Conservation (phyloP, 306 rosid genomes). For the Trifolium subterraneum region DNA sequence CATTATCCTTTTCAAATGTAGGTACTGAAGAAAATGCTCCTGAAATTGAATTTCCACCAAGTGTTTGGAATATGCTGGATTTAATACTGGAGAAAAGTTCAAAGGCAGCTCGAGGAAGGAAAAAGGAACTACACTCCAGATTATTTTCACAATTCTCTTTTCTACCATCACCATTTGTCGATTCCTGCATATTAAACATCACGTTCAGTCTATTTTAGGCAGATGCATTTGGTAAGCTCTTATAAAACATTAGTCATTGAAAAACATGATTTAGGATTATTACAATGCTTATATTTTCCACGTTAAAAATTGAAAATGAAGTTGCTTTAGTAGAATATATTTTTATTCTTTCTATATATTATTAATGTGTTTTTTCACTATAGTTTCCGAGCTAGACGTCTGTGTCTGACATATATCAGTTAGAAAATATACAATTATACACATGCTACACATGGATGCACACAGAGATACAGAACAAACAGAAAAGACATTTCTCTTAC, state of each 20-base stretch:
- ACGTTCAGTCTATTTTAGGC: slow-evolving; percentile 32
- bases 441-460: slow-evolving; percentile 10
- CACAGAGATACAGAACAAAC: slow-evolving; percentile 5
- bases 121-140: slow-evolving; percentile 57
- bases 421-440: slow-evolving; percentile 13
- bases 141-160: slow-evolving; percentile 50
- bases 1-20: slow-evolving; percentile 55
- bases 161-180: slow-evolving; percentile 41
- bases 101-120: slow-evolving; percentile 76
- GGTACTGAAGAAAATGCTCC: slow-evolving; percentile 55
- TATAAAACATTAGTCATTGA: slow-evolving; percentile 1
- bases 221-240: slow-evolving; percentile 36
- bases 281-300: slow-evolving; percentile 5
- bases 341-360: slow-evolving; percentile 13
- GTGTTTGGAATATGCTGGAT: slow-evolving; percentile 60
- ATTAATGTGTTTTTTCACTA: slow-evolving; percentile 11
- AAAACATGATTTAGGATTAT: slow-evolving; percentile 11
- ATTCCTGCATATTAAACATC: slow-evolving; percentile 53
- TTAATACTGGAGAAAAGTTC: slow-evolving; percentile 71
- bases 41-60: slow-evolving; percentile 53
- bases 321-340: slow-evolving; percentile 13
- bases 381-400: slow-evolving; percentile 31
- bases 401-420: slow-evolving; percentile 15
- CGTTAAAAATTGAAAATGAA: neutral
- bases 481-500: slow-evolving; percentile 48